These are phyloP conservation scores for Panicum hallii DNA, from an alignment of 202 grass and related monocot species.

Conservation along the genomic window DNA sequence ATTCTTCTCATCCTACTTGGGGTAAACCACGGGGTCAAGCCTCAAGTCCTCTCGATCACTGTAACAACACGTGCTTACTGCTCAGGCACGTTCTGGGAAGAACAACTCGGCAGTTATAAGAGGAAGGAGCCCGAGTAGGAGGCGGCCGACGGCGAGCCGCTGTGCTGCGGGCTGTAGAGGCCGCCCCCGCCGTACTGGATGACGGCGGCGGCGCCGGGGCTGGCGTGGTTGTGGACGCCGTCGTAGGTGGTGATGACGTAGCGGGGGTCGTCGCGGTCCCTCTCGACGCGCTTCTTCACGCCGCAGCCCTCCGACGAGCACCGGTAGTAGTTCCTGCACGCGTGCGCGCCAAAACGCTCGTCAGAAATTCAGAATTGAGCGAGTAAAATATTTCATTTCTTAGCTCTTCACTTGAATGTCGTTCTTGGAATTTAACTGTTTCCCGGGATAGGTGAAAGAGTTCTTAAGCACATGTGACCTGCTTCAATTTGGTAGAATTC, in stretches of 20 bases:
- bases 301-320: slow-evolving; percentile 73
- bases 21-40: background rate
- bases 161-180: slow-evolving; percentile 36
- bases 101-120: slow-evolving; percentile 2
- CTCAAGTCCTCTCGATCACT: background rate
- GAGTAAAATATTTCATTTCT: background rate
- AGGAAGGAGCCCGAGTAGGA: slow-evolving; percentile 38
- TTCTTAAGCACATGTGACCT: background rate
- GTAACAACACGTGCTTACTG: background rate
- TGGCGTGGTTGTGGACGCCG: slow-evolving; percentile 80
- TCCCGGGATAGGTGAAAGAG: background rate
- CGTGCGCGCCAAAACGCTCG: background rate
- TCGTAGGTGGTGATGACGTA: slow-evolving; percentile 94
- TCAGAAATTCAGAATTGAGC: background rate
- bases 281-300: slow-evolving; percentile 90
- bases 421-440: background rate
- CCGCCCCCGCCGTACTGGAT: slow-evolving; percentile 31
- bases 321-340: slow-evolving; percentile 80
- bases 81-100: background rate
- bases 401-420: background rate
- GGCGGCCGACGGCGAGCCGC: slow-evolving; percentile 31
- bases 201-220: slow-evolving; percentile 25
- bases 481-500: background rate
- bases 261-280: slow-evolving; percentile 62
- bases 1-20: background rate